Evolutionary conservation across 2,329 filamentous ascomycete genomes (phyloP).

Genomic region (Lachnellula hyalina): DNA sequence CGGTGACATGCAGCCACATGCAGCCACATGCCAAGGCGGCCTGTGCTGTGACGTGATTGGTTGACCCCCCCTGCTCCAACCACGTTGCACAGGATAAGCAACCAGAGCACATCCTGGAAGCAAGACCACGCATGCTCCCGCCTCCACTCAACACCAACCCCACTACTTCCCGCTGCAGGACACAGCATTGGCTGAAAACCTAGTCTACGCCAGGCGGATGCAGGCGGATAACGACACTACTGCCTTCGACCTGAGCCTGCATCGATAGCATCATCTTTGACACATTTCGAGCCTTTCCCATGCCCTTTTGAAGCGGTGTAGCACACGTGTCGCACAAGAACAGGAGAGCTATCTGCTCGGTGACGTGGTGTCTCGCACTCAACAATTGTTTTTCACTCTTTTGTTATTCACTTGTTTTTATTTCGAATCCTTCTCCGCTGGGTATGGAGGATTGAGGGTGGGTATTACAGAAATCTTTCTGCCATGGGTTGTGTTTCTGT

Average conservation of each 20-base stretch:
- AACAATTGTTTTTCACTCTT: background rate
- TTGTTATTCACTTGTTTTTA: background rate
- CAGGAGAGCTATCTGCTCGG: conserved; percentile 9
- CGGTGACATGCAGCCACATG: too few relatives aligned
- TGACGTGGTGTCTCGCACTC: conserved; percentile 14
- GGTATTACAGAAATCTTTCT: background rate
- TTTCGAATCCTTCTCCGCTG: background rate
- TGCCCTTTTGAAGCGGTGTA: conserved; percentile 7
- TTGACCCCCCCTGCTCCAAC: background rate
- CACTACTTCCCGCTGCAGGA: conserved; percentile 12
- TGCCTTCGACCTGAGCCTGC: background rate
- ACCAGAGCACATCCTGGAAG: conserved; percentile 1
- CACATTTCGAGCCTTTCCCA: background rate
- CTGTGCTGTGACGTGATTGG: conserved; percentile 11
- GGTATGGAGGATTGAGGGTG: background rate
- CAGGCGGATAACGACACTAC: conserved; percentile 9
- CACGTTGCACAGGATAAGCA: conserved; percentile 12
- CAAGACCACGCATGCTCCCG: conserved; percentile 9
- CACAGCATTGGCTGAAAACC: conserved; percentile 7
- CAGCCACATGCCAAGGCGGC: background rate
- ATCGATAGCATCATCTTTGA: conserved; percentile 9
- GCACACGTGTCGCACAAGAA: conserved; percentile 17
- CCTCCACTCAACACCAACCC: conserved; percentile 1
- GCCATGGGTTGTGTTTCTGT: background rate
- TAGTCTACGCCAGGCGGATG: conserved; percentile 5